phyloP scores from a whole-genome alignment of 1,139 yeast species.

The Taphrina sp. region DNA sequence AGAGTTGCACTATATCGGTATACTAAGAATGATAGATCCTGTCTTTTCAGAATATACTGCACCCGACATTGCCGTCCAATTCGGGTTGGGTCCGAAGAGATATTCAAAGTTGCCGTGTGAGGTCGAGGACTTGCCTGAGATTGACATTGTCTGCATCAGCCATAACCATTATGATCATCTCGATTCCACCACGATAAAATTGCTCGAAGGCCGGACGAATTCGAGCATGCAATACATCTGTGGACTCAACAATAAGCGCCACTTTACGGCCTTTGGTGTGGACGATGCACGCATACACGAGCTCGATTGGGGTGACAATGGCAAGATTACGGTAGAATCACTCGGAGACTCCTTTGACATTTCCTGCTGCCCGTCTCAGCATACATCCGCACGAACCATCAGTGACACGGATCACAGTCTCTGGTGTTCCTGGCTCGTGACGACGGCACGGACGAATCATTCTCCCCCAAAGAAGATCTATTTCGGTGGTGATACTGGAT shows the following conservation, averaged over 20 bases:
- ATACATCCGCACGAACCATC: conserved; percentile 84
- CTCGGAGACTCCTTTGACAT: conserved; percentile 21
- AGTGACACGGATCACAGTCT: conserved; percentile 74
- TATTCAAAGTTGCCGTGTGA: conserved; percentile 69
- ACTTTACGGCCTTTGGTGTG: conserved; percentile 44
- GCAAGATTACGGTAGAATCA: conserved; percentile 37
- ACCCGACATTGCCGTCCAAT: conserved; percentile 42
- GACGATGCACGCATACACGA: conserved; percentile 54
- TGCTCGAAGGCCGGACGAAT: conserved; percentile 20
- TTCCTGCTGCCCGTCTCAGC: conserved; percentile 78
- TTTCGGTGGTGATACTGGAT: conserved; percentile 72
- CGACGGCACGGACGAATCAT: neutral
- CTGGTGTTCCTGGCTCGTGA: conserved; percentile 51
- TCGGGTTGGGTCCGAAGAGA: conserved; percentile 73
- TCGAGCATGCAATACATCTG: conserved; percentile 49
- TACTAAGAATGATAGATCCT: no score
- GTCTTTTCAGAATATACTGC: conserved; percentile 33
- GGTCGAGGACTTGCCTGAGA: conserved; percentile 58
- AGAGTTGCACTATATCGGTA: no score
- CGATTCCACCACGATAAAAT: conserved; percentile 32
- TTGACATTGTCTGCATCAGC: conserved; percentile 74
- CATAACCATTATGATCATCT: conserved; percentile 62
- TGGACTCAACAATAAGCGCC: conserved; percentile 70
- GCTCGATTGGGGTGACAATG: conserved; percentile 89
- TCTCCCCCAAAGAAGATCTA: conserved; percentile 30